These are phyloP conservation scores for Adenanthera pavonina DNA, from an alignment of 306 rosid genomes.

Conservation along the genomic window DNA sequence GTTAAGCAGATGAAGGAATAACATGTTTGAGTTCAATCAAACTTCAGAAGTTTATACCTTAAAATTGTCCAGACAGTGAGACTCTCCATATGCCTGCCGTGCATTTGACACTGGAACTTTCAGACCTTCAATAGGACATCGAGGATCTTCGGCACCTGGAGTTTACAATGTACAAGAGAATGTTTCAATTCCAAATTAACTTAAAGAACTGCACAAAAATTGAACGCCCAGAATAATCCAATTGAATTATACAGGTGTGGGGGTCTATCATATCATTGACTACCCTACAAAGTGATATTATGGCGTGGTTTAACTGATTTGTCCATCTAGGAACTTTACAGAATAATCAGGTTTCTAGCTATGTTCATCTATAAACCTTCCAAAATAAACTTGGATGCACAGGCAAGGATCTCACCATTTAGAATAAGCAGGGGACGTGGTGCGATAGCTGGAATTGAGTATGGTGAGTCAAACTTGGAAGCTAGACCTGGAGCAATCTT, in stretches of 20 bases:
- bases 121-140: slow-evolving; percentile 75
- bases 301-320: slow-evolving; percentile 22
- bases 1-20: slow-evolving; percentile 20
- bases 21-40: slow-evolving; percentile 8
- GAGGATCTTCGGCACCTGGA: slow-evolving; percentile 85
- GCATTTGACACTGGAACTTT: slow-evolving; percentile 49
- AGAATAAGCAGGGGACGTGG: slow-evolving; percentile 85
- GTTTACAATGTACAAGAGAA: slow-evolving; percentile 35
- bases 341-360: slow-evolving; percentile 16
- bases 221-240: slow-evolving; percentile 25
- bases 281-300: slow-evolving; percentile 19
- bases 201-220: background rate
- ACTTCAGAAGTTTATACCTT: slow-evolving; percentile 56
- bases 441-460: slow-evolving; percentile 71
- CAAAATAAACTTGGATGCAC: slow-evolving; percentile 2
- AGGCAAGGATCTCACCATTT: slow-evolving; percentile 56
- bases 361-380: background rate
- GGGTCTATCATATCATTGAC: slow-evolving; percentile 20
- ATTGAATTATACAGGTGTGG: background rate
- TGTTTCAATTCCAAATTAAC: slow-evolving; percentile 32
- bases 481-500: slow-evolving; percentile 92
- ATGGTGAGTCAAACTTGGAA: slow-evolving; percentile 74
- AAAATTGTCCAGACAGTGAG: slow-evolving; percentile 53
- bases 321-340: slow-evolving; percentile 19
- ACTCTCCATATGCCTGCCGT: slow-evolving; percentile 50